phyloP scores from a whole-genome alignment of 768 basidiomycete genomes.

The Leccinum pellstonianum region DNA sequence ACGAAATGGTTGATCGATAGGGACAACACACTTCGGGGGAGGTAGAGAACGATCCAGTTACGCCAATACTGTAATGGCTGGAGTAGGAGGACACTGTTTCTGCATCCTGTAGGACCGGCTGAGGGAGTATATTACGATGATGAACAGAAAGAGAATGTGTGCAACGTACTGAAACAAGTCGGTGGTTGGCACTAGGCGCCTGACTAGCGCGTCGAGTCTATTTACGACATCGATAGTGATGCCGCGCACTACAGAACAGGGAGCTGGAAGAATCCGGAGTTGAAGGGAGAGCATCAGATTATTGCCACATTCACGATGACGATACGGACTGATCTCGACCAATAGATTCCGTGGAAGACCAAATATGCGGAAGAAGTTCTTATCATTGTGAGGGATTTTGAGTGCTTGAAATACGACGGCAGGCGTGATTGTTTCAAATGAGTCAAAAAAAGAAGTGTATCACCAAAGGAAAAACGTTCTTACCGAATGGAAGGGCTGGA shows the following conservation, averaged over 20 bases:
- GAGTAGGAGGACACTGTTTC: slow-evolving; percentile 77
- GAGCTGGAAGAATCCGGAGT: slow-evolving; percentile 68
- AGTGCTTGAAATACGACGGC: too few relatives aligned
- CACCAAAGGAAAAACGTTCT: slow-evolving; percentile 8
- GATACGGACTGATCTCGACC: too few relatives aligned
- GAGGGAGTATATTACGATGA: slow-evolving; percentile 5
- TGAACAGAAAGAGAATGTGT: not conserved
- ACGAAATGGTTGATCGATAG: not conserved
- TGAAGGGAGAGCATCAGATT: slow-evolving; percentile 24
- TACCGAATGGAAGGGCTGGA: slow-evolving; percentile 47
- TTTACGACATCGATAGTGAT: slow-evolving; percentile 58
- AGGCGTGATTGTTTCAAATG: too few relatives aligned
- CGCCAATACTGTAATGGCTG: slow-evolving; percentile 74
- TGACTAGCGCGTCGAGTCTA: slow-evolving; percentile 39
- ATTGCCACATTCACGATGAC: too few relatives aligned
- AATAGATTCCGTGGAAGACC: too few relatives aligned
- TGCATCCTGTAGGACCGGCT: slow-evolving; percentile 76
- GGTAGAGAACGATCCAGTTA: slow-evolving; percentile 82
- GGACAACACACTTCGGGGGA: slow-evolving; percentile 63
- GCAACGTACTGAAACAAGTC: slow-evolving; percentile 44
- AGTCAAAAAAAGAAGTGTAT: too few relatives aligned
- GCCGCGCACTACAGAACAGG: slow-evolving; percentile 70
- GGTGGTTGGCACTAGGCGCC: too few relatives aligned
- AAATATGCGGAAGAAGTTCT: too few relatives aligned
- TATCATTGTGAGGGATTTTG: too few relatives aligned